phyloP scores from a whole-genome alignment of 2,329 filamentous ascomycete species.

The Exserohilum rostratum region DNA sequence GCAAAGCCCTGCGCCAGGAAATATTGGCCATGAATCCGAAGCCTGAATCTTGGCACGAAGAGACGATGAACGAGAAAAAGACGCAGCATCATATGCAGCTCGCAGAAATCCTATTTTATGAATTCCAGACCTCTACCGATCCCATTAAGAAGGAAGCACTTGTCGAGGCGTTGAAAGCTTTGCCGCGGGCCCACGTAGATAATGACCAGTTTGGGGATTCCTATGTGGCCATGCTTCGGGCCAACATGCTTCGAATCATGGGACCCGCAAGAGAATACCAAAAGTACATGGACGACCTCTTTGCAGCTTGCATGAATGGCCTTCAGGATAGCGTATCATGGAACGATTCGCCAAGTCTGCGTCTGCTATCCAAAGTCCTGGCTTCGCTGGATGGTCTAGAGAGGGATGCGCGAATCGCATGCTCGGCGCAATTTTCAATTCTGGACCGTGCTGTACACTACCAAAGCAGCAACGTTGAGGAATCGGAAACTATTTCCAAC shows the following conservation, averaged over 20 bases:
- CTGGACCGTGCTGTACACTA: not conserved
- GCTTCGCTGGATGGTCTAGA: not conserved
- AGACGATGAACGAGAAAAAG: not conserved
- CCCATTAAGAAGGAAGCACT: not conserved
- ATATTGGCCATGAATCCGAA: not conserved
- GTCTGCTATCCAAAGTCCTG: not conserved
- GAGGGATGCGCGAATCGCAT: not conserved
- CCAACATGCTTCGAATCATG: constrained; percentile 6
- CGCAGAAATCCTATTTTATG: not conserved
- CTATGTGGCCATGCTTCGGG: not conserved
- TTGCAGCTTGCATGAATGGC: not conserved
- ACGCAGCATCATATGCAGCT: not conserved
- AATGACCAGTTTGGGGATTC: not conserved
- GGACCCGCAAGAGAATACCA: not conserved
- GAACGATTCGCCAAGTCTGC: not conserved
- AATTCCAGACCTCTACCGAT: not conserved
- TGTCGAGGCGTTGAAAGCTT: not conserved
- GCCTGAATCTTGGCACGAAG: not conserved
- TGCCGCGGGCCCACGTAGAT: not conserved
- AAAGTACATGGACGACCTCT: not conserved
- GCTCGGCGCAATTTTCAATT: not conserved
- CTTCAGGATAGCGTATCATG: not conserved
- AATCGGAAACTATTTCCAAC: not conserved
- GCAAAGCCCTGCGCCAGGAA: not conserved
- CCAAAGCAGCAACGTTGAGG: not conserved